A percentile compares a stretch with the other conserved stretches of the same genome.
phyloP scores from a whole-genome alignment of 192 early-diverging fungal species.

The Coemansia sp. region DNA sequence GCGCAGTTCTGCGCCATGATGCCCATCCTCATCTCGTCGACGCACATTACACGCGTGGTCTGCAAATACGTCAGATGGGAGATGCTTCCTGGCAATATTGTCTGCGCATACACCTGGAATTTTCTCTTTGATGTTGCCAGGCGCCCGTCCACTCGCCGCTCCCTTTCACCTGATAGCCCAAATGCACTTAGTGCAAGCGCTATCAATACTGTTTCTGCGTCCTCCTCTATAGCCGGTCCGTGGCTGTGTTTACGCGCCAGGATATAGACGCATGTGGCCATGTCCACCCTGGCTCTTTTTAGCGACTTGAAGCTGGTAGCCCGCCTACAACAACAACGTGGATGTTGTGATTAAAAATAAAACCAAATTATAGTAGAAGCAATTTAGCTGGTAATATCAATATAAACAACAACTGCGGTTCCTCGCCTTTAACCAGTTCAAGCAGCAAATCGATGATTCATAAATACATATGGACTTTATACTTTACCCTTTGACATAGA shows the following conservation, averaged over 20 bases:
- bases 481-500: slow-evolving; percentile 49
- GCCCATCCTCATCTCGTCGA: slow-evolving; percentile 54
- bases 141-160: background rate
- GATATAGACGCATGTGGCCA: slow-evolving; percentile 52
- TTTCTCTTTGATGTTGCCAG: background rate
- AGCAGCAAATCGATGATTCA: no score
- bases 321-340: slow-evolving; percentile 20
- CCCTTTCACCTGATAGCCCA: slow-evolving; percentile 3
- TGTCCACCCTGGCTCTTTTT: slow-evolving; percentile 28
- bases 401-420: no score
- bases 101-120: slow-evolving; percentile 49
- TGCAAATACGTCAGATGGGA: slow-evolving; percentile 41
- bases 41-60: slow-evolving; percentile 34
- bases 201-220: slow-evolving; percentile 44
- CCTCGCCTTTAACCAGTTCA: no score
- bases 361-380: background rate
- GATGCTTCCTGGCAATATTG: slow-evolving; percentile 38
- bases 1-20: slow-evolving; percentile 55
- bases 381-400: no score
- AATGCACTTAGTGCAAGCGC: slow-evolving; percentile 46
- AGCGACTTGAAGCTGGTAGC: slow-evolving; percentile 44
- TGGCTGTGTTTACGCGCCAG: slow-evolving; percentile 37
- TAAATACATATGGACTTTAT: no score
- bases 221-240: slow-evolving; percentile 33
- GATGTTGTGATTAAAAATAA: background rate